Evolutionary conservation across 257 asterid species (phyloP).

Genomic region (Penstemon barbatus): DNA sequence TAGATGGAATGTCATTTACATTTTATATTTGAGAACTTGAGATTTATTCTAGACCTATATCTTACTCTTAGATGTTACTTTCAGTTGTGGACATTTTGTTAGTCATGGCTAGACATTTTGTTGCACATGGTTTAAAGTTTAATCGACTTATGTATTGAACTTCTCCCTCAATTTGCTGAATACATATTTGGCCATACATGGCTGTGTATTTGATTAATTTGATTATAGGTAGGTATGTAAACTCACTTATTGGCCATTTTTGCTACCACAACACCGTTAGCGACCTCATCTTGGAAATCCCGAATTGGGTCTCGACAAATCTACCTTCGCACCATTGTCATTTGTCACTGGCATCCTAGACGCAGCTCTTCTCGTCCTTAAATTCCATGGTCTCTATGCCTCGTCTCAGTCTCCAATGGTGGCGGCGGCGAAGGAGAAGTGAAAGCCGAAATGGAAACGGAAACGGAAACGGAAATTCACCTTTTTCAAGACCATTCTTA

Average conservation of each 20-base stretch:
- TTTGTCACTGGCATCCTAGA: slow-evolving; percentile 34
- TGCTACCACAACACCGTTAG: not conserved
- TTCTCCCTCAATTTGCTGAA: too few species aligned
- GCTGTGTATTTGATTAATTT: too few species aligned
- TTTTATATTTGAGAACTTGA: slow-evolving; percentile 10
- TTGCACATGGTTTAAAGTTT: too few species aligned
- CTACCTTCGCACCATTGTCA: slow-evolving; percentile 17
- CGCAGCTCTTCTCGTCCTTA: slow-evolving; percentile 76
- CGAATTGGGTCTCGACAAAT: slow-evolving; percentile 35
- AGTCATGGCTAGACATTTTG: slow-evolving; percentile 9
- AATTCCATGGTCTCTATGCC: slow-evolving; percentile 60
- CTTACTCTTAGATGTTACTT: slow-evolving; percentile 20
- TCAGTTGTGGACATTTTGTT: slow-evolving; percentile 26
- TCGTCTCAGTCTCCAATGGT: slow-evolving; percentile 30
- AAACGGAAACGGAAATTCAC: slow-evolving; percentile 26
- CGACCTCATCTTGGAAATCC: slow-evolving; percentile 30
- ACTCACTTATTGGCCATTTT: too few species aligned
- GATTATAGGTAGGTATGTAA: not conserved
- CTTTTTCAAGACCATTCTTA: slow-evolving; percentile 50
- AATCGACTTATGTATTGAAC: too few species aligned
- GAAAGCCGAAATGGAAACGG: not conserved
- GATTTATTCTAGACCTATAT: slow-evolving; percentile 15
- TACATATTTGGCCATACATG: too few species aligned
- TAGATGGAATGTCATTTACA: slow-evolving; percentile 8
- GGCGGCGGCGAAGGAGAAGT: too few species aligned